A percentile compares a stretch with the other conserved stretches of the same genome.
Conservation (phyloP, 106 monocot species). For the Dendrobium nobile region DNA sequence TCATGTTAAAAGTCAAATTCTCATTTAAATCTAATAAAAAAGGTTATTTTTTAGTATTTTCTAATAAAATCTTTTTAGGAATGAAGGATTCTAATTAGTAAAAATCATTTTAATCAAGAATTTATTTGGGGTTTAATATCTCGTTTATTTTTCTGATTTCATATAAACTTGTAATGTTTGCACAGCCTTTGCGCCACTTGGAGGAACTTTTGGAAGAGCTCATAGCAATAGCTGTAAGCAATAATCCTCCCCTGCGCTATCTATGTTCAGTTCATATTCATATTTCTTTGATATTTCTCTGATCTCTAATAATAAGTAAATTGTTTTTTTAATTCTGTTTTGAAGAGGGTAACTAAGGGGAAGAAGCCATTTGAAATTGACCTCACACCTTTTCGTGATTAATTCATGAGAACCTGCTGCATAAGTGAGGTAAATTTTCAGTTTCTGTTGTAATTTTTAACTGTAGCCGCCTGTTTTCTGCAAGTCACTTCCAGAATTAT, state of each 20-base stretch:
- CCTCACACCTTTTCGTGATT: conserved; percentile 44
- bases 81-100: too few species aligned
- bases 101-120: too few species aligned
- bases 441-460: too few species aligned
- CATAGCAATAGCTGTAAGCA: conserved; percentile 82
- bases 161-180: neutral
- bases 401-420: neutral
- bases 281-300: neutral
- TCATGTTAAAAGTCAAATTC: too few species aligned
- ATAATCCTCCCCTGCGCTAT: neutral
- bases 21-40: too few species aligned
- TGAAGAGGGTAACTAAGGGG: conserved; percentile 63
- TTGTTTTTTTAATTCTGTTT: neutral
- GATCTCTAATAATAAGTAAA: neutral
- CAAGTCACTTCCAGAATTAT: too few species aligned
- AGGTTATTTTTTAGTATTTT: too few species aligned
- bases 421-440: neutral
- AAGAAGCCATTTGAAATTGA: conserved; percentile 75
- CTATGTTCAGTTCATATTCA: neutral
- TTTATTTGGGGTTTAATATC: too few species aligned
- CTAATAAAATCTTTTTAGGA: too few species aligned
- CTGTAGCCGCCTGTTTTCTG: too few species aligned
- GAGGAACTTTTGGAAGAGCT: conserved; percentile 87
- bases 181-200: conserved; percentile 70
- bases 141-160: too few species aligned